These are phyloP conservation scores for Syzygium aromaticum DNA, from an alignment of 345 rosid genomes.

Conservation along the genomic window DNA sequence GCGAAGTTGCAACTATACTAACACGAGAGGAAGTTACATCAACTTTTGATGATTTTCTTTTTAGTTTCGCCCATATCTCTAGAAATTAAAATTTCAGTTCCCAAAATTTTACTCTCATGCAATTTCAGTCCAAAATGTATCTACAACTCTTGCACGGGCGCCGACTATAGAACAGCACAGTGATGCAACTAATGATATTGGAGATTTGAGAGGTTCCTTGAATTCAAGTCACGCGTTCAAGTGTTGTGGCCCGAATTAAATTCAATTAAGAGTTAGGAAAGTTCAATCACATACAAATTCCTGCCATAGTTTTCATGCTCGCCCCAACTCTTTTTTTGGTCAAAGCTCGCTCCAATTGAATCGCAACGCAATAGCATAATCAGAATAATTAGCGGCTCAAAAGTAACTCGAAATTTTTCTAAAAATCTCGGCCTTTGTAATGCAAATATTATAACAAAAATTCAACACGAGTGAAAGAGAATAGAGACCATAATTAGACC, in stretches of 20 bases:
- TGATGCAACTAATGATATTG: background rate
- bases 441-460: background rate
- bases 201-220: background rate
- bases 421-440: background rate
- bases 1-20: background rate
- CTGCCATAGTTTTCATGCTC: background rate
- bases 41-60: background rate
- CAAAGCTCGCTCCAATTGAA: background rate
- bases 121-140: background rate
- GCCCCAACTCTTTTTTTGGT: background rate
- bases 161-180: background rate
- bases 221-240: background rate
- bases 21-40: background rate
- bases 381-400: background rate
- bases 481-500: background rate
- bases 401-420: background rate
- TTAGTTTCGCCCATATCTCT: background rate
- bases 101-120: background rate
- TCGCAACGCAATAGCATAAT: fast-evolving
- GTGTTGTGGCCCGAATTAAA: background rate
- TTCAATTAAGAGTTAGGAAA: background rate
- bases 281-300: background rate
- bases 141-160: background rate
- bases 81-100: background rate
- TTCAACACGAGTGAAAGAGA: background rate